Evolutionary conservation across 306 rosid genomes (phyloP).

Genomic region (Cucurbita pepo): DNA sequence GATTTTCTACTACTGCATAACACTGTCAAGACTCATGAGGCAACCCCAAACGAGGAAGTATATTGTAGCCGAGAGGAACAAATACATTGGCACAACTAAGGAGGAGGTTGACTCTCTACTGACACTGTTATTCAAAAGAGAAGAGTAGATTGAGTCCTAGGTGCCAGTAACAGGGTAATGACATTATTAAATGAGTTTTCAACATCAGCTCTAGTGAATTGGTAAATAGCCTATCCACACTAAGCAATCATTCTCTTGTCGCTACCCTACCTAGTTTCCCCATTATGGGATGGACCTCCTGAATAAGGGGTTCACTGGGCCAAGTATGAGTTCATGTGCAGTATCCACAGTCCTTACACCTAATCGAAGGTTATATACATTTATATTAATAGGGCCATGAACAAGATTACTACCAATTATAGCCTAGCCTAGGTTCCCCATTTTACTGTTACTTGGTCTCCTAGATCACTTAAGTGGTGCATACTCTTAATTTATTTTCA

Average conservation of each 20-base stretch:
- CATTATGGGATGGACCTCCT: neutral
- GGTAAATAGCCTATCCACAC: neutral
- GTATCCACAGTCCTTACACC: neutral
- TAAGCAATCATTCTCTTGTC: neutral
- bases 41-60: neutral
- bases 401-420: neutral
- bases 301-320: neutral
- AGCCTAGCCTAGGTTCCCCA: neutral
- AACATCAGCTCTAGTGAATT: neutral
- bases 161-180: neutral
- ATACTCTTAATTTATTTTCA: neutral
- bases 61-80: neutral
- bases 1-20: neutral
- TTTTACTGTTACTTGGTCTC: neutral
- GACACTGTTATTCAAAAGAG: neutral
- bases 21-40: neutral
- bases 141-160: neutral
- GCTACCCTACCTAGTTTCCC: neutral
- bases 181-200: neutral
- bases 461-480: neutral
- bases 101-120: neutral
- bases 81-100: neutral
- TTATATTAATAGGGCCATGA: neutral
- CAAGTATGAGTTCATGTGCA: neutral
- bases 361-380: neutral